Base-by-base conservation (phyloP, 2,329 filamentous ascomycete species). In the Nigrospora osmanthi region DNA sequence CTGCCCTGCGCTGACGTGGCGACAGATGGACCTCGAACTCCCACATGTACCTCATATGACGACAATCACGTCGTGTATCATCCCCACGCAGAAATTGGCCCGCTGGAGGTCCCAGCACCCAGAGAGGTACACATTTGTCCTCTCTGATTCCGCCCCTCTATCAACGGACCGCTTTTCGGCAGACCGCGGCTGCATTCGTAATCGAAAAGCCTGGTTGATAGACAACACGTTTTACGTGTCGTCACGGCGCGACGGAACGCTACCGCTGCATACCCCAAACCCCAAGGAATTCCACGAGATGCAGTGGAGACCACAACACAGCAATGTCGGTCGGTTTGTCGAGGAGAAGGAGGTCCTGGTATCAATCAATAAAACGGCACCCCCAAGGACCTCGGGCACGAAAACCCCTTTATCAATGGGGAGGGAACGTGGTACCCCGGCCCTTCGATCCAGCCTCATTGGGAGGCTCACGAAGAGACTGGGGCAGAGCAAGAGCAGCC, bases 1-100 rank as follows among this genome's bases (percentile, higher is more conserved):
- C 36, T 40, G 16, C 40, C 35, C 9, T 38, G 12, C n/a, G n/a
- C 32, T 14, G 14, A 37, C 14, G 13, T 40, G n/a, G 7, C 7
- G 5, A 3, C 40, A 70, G 67, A 54, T 58, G 12, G 65, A 71
- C 39, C 59, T 71, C 28, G 65, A 69, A 44, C 64, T 71, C 35
- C 69, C 69, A 37, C 69, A 72, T 45, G 60, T 70, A n/a, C 69
- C 69, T 12, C 69, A 71, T 51, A 66, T 71, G 52, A 70, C 63
- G 7, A 71, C 69, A 6, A 66, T 72, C 37, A 67, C 67, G 30
- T 60, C 66, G 4, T 59, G 59, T 4, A 67, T 72, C 45, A 57
- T 61, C 16, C 68, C 68, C 3, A 72, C 69, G 1, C 49, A 58
- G 14, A 55, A 41, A 19, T 59, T 72, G 4, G 47, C 58, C 10